Evolutionary conservation across 441 rosid species (phyloP), one percentile per base, ranked within the genome.

Genomic region (Omphalea diandra): DNA sequence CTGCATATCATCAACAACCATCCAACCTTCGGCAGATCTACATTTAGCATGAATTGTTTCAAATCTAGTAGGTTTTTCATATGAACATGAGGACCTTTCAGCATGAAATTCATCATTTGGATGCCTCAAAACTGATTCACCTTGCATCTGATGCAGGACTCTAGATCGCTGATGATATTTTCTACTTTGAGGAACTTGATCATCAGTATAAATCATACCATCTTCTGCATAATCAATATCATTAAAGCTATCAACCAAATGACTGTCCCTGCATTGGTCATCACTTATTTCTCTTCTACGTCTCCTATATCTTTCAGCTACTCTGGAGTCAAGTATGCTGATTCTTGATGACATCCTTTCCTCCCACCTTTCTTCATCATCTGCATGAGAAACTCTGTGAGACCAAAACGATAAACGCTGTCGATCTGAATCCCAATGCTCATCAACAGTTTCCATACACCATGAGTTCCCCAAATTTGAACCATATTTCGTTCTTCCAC

Each of bases 381-480:
- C 53, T 49, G 40, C 41, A 65, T 38, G 52, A 59, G 78, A 68
- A 35, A 84, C 82, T 76, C 77, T 73, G 52, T 63, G 27, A 49
- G 75, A 49, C 58, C 27, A 60, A 53, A 67, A 61, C 67, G 57
- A 69, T n/a, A 75, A 68, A 53, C 66, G 67, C 72, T 73, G 75
- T 62, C 8, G 57, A 77, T 75, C 66, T 50, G 38, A 22, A 56
- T 11, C 71, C 71, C 20, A 49, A 69, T 55, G 75, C 24, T 70
- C 81, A 58, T 74, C 78, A 62, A 75, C 83, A 57, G 38, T 73
- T 59, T 76, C 83, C 73, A 67, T 71, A 53, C 69, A 61, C 76
- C 70, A 47, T 58, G 77, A 73, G 41, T 76, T 73, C 69, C 79
- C 84, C 78, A 71, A 52, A 74, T 76, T 69, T 73, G 77, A 63